Percentiles rank a stretch among this genome's conserved stretches.
Conservation (phyloP, 768 basidiomycete genomes). For the Suillus subluteus region DNA sequence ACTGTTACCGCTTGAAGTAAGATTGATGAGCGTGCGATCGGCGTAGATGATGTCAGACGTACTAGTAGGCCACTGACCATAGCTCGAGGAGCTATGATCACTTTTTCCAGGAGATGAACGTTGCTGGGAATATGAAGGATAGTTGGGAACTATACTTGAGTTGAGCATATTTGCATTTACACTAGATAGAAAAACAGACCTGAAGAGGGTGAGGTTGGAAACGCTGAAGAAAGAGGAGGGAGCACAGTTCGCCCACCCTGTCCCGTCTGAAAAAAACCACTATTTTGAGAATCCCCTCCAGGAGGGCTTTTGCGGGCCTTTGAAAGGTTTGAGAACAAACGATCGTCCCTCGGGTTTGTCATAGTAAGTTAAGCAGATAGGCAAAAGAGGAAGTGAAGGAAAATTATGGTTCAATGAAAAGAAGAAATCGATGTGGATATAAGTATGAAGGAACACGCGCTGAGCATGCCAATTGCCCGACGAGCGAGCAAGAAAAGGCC, state of each 20-base stretch:
- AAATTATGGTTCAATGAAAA: conserved; percentile 47
- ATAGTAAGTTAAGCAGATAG: conserved; percentile 63
- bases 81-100: conserved; percentile 56
- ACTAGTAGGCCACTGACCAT: conserved; percentile 49
- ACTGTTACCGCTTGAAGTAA: conserved; percentile 34
- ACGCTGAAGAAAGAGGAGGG: conserved; percentile 82
- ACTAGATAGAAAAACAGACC: conserved; percentile 73
- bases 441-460: conserved; percentile 46
- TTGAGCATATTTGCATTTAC: conserved; percentile 59
- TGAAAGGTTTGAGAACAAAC: conserved; percentile 65
- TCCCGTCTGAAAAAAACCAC: conserved; percentile 73
- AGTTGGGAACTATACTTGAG: conserved; percentile 58
- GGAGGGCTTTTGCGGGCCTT: conserved; percentile 68
- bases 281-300: conserved; percentile 61
- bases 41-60: conserved; percentile 26
- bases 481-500: conserved; percentile 31
- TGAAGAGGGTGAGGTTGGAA: conserved; percentile 91
- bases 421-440: conserved; percentile 59
- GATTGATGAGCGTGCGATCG: conserved; percentile 9
- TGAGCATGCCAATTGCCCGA: conserved; percentile 48
- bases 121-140: conserved; percentile 64
- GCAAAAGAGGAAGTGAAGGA: conserved; percentile 53
- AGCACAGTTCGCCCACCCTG: conserved; percentile 91
- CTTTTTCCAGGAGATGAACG: conserved; percentile 64
- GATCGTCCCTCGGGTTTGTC: conserved; percentile 75